phyloP scores from a whole-genome alignment of 2,329 filamentous ascomycete genomes.

The Corinectria fuckeliana region DNA sequence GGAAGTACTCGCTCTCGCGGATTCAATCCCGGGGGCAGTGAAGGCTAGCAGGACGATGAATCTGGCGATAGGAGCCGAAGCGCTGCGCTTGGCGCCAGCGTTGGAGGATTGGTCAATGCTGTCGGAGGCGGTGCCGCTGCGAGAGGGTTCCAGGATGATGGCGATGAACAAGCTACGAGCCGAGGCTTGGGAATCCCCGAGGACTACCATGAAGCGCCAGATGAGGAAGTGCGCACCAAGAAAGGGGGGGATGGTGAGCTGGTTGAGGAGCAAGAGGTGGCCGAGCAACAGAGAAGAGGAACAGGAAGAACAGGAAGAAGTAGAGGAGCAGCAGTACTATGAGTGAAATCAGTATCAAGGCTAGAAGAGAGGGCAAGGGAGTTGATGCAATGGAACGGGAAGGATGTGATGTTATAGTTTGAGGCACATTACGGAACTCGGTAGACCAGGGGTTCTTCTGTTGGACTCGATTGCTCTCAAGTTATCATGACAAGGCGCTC shows the following conservation, averaged over 20 bases:
- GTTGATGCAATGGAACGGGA: no score
- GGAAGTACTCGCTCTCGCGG: background rate
- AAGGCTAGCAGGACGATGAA: background rate
- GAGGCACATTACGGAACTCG: no score
- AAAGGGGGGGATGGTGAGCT: background rate
- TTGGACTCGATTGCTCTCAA: no score
- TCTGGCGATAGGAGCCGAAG: background rate
- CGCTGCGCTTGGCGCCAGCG: background rate
- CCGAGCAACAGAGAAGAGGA: background rate
- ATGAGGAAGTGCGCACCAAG: background rate
- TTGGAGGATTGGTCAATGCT: background rate
- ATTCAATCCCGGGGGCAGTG: background rate
- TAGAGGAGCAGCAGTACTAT: slow-evolving; percentile 44
- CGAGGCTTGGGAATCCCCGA: background rate
- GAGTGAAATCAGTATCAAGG: no score
- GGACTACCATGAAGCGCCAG: no score
- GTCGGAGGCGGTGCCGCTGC: background rate
- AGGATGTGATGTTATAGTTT: no score
- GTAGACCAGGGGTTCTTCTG: no score
- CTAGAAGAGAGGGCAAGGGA: no score
- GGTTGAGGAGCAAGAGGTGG: background rate
- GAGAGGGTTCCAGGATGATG: background rate
- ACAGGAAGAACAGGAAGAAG: background rate
- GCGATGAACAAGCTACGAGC: background rate
- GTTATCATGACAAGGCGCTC: no score